Percentiles rank a stretch among this genome's conserved stretches.
Evolutionary conservation across 2,329 filamentous ascomycete genomes (phyloP).

Genomic region (Ambrosiella xylebori): DNA sequence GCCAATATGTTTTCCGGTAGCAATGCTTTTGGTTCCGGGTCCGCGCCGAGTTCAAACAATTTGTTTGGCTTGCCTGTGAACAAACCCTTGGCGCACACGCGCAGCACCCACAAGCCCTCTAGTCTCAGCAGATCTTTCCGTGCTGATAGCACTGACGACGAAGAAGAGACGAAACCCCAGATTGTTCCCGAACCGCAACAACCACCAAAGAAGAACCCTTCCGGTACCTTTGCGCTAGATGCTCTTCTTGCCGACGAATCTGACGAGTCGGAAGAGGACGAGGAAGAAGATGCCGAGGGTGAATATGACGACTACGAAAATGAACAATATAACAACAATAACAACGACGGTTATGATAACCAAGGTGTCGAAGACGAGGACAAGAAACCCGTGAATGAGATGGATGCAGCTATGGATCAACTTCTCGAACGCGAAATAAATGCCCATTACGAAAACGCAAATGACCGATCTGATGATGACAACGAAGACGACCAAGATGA

Average conservation of each 20-base stretch:
- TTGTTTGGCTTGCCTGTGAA: conserved; percentile 14
- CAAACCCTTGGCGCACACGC: conserved; percentile 7
- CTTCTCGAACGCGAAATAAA: conserved; percentile 13
- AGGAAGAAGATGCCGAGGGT: conserved; percentile 17
- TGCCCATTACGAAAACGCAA: conserved; percentile 3
- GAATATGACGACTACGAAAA: conserved; percentile 22
- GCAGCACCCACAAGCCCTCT: conserved; percentile 26
- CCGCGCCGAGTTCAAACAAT: neutral
- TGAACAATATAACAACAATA: conserved; percentile 16
- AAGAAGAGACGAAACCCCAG: neutral
- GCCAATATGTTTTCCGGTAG: conserved; percentile 3
- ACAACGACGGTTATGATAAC: conserved; percentile 17
- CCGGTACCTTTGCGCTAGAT: conserved; percentile 15
- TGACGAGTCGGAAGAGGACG: conserved; percentile 17
- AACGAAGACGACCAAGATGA: conserved; percentile 4
- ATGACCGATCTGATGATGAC: neutral
- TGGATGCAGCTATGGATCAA: conserved; percentile 13
- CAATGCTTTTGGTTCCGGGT: neutral
- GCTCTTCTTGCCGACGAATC: conserved; percentile 9
- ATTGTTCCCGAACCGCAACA: neutral
- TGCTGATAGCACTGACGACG: conserved; percentile 14
- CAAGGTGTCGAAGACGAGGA: conserved; percentile 20
- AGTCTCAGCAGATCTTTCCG: conserved; percentile 29
- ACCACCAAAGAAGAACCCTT: conserved; percentile 14
- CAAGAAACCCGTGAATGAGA: conserved; percentile 22